Evolutionary conservation across 768 basidiomycete species (phyloP).

Genomic region (Leccinum aurantiacum): DNA sequence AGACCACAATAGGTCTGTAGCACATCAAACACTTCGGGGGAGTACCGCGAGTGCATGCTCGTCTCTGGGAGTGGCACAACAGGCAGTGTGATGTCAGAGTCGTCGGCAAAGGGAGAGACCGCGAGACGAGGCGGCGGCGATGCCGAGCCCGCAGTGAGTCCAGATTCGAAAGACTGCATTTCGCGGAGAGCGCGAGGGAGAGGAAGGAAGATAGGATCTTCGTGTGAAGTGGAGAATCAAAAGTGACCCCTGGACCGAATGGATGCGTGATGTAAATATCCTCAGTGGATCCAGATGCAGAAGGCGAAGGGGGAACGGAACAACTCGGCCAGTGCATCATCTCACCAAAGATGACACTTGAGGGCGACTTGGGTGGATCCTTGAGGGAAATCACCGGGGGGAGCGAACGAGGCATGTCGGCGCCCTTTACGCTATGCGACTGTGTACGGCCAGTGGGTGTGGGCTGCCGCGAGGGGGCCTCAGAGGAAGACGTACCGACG

Average conservation of each 20-base stretch:
- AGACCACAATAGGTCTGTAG: conserved; percentile 78
- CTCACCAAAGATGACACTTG: conserved; percentile 59
- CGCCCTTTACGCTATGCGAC: conserved; percentile 76
- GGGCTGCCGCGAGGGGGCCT: conserved; percentile 31
- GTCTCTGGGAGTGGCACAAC: conserved; percentile 44
- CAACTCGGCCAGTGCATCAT: conserved; percentile 59
- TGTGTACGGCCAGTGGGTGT: conserved; percentile 56
- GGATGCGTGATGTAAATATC: conserved; percentile 45
- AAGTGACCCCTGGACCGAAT: conserved; percentile 62
- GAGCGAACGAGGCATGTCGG: conserved; percentile 52
- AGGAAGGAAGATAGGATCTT: conserved; percentile 39
- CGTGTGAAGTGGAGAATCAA: conserved; percentile 55
- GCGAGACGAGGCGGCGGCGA: conserved; percentile 24
- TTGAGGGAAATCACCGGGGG: conserved; percentile 23
- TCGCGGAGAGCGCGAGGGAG: too few species aligned
- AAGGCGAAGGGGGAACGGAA: conserved; percentile 38
- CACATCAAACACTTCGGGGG: conserved; percentile 77
- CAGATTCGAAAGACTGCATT: conserved; percentile 88
- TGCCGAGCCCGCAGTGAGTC: conserved; percentile 29
- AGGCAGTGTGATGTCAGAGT: conserved; percentile 25
- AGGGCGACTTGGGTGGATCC: conserved; percentile 29
- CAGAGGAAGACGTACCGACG: conserved; percentile 30
- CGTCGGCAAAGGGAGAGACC: conserved; percentile 29
- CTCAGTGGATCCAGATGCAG: conserved; percentile 22
- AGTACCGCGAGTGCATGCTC: conserved; percentile 59